These are phyloP conservation scores for Candida verbasci DNA, from an alignment of 805 yeast species.

Conservation along the genomic window DNA sequence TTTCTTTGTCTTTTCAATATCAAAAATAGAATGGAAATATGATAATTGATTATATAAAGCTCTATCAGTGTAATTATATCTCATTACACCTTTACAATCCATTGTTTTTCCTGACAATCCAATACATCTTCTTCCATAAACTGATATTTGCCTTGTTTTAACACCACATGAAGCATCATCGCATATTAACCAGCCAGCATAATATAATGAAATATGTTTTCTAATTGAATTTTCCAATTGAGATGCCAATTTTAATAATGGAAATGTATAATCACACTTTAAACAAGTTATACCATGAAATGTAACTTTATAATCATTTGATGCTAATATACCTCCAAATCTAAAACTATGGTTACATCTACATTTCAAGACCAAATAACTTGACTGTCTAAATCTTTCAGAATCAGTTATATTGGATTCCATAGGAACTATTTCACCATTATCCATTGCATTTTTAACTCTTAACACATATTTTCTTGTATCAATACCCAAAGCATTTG, in stretches of 20 bases:
- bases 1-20: constrained; percentile 70
- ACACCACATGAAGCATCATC: constrained; percentile 81
- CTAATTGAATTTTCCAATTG: constrained; percentile 77
- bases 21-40: constrained; percentile 75
- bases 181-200: constrained; percentile 82
- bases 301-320: constrained; percentile 55
- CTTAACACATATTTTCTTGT: constrained; percentile 52
- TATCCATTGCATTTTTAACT: constrained; percentile 32
- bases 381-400: constrained; percentile 72
- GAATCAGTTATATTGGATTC: constrained; percentile 77
- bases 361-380: constrained; percentile 56
- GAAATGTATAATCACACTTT: constrained; percentile 50
- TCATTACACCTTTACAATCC: constrained; percentile 78
- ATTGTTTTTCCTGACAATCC: constrained; percentile 57
- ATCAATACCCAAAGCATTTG: constrained; percentile 75
- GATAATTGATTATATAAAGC: constrained; percentile 81
- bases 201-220: constrained; percentile 66
- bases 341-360: constrained; percentile 55
- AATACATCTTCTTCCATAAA: constrained; percentile 83
- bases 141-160: constrained; percentile 79
- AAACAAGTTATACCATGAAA: constrained; percentile 70
- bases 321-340: constrained; percentile 72
- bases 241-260: constrained; percentile 52
- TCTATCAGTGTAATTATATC: constrained; percentile 70
- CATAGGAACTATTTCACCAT: constrained; percentile 58